Percentiles rank a stretch among this genome's conserved stretches.
Evolutionary conservation across 2,329 filamentous ascomycete species (phyloP).

Genomic region (Penicillium sp.): DNA sequence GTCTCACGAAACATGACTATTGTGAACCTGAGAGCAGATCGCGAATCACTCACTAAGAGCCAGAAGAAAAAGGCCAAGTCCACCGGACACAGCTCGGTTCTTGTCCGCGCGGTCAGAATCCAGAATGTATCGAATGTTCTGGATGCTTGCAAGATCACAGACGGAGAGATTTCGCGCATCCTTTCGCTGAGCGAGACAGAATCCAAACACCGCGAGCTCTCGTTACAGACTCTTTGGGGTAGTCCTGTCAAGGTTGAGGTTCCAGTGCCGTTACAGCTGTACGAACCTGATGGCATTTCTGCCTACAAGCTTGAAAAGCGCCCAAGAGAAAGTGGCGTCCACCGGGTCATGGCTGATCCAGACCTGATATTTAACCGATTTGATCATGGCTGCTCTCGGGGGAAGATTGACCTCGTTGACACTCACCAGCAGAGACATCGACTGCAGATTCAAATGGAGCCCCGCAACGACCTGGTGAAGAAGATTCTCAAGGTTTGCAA

Average conservation of each 20-base stretch:
- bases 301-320: slow-evolving; percentile 54
- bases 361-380: slow-evolving; percentile 53
- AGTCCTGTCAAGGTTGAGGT: slow-evolving; percentile 67
- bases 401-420: slow-evolving; percentile 68
- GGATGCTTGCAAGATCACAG: slow-evolving; percentile 71
- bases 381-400: slow-evolving; percentile 59
- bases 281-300: slow-evolving; percentile 63
- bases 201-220: slow-evolving; percentile 66
- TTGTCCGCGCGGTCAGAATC: slow-evolving; percentile 47
- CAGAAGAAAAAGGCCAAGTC: slow-evolving; percentile 31
- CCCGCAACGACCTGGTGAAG: slow-evolving; percentile 63
- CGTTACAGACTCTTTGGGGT: slow-evolving; percentile 75
- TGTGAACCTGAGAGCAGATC: slow-evolving; percentile 63
- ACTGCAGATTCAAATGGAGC: slow-evolving; percentile 67
- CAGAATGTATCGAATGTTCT: slow-evolving; percentile 67
- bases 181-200: slow-evolving; percentile 68
- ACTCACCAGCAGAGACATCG: slow-evolving; percentile 65
- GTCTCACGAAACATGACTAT: slow-evolving; percentile 69
- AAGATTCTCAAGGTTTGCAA: slow-evolving; percentile 64
- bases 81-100: slow-evolving; percentile 27
- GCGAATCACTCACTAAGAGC: slow-evolving; percentile 32
- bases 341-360: slow-evolving; percentile 48
- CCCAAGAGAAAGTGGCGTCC: slow-evolving; percentile 56
- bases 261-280: slow-evolving; percentile 58
- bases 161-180: slow-evolving; percentile 68